Base-by-base conservation (phyloP, 2,329 filamentous ascomycete genomes). In the Alternaria infectoria region DNA sequence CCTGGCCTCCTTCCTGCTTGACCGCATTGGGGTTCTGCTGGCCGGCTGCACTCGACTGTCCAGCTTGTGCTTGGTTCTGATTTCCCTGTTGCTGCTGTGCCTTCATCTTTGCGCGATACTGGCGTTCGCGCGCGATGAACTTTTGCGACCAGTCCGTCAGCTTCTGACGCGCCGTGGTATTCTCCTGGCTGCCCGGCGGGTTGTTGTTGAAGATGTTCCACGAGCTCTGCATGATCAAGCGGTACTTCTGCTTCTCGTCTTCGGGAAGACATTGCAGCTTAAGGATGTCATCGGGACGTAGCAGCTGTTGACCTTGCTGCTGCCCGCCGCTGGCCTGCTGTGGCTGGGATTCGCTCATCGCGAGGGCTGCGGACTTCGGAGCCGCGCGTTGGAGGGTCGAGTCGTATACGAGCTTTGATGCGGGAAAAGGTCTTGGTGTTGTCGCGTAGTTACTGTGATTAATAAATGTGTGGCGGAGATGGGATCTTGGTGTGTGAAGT, bases 191-290 rank as follows among this genome's bases (percentile, higher is more conserved):
- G 57, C 84, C 83, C 32, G 80, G 77, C 12, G 85, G 81, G 44
- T 82, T 82, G 45, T 73, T 82, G 62, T 86, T 83, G 54, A 86
- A 79, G 30, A 82, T 76, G 28, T 83, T 82, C 86, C 87, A 89
- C 54, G 87, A 81, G 64, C 81, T 83, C 60, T 83, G 81, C 65
- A 89, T 83, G 19, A 85, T 80, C 52, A 82, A 78, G 61, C 84
- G 85, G 71, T 88, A 88, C 67, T 86, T 83, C 47, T 82, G 77
- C 77, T 88, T 89, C 69, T 86, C 83, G 52, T 84, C 78, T 9
- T 86, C 84, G 64, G 78, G 84, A 28, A 89, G 79, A 51, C 72
- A 74, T 43, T 72, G 69, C 3, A 80, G 73, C 67, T 74, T 78
- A 11, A 74, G 70, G 7, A 80, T 71, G 54, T 80, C 77, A 25